These are phyloP conservation scores for Hanseniaspora lindneri DNA, from an alignment of 805 yeast species.

Conservation along the genomic window DNA sequence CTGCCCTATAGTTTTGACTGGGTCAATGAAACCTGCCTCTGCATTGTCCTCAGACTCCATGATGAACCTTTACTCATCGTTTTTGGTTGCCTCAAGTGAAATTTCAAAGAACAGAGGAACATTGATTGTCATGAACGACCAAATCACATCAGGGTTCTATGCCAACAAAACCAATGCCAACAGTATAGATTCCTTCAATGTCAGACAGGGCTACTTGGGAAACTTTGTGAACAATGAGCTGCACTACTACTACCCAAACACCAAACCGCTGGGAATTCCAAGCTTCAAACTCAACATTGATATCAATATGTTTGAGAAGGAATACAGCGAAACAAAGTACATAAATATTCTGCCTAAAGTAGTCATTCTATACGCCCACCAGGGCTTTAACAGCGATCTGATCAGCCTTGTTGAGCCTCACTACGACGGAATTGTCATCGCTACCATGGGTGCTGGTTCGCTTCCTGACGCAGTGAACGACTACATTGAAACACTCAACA, in stretches of 20 bases:
- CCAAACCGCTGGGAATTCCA: constrained; percentile 42
- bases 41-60: constrained; percentile 63
- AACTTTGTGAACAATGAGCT: constrained; percentile 55
- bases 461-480: constrained; percentile 41
- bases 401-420: constrained; percentile 38
- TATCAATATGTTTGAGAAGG: constrained; percentile 17
- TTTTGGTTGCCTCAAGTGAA: constrained; percentile 45
- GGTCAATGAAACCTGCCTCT: constrained; percentile 65
- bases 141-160: constrained; percentile 58
- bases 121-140: constrained; percentile 53
- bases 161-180: constrained; percentile 62
- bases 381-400: constrained; percentile 42
- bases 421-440: constrained; percentile 48
- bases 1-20: constrained; percentile 55
- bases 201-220: constrained; percentile 61
- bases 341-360: constrained; percentile 30
- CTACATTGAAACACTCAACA: constrained; percentile 25
- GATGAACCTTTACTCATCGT: constrained; percentile 60
- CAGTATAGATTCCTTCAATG: constrained; percentile 57
- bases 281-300: constrained; percentile 32
- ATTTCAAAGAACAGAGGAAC: constrained; percentile 47
- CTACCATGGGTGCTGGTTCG: constrained; percentile 65
- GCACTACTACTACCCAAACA: constrained; percentile 53
- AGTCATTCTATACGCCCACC: constrained; percentile 49
- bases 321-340: constrained; percentile 2